Percentiles rank a stretch among this genome's conserved stretches.
Conservation (phyloP, 192 early-diverging fungal genomes). For the Oehlia diaphana region DNA sequence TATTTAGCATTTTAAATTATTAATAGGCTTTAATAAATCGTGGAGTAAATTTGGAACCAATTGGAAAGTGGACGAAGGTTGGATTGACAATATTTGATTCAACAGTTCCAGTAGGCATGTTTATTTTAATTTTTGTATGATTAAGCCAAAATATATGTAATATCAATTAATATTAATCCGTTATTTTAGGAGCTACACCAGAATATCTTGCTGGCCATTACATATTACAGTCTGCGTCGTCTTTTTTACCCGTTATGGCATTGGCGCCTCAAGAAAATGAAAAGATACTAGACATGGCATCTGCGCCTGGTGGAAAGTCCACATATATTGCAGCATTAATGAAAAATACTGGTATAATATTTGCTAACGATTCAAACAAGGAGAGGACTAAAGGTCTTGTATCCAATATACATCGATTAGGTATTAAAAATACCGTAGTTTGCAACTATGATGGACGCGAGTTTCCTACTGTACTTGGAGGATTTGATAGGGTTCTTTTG, state of each 20-base stretch:
- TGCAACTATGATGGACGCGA: conserved; percentile 98
- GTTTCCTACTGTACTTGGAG: conserved; percentile 95
- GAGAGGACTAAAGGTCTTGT: conserved; percentile 89
- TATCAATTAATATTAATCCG: not conserved
- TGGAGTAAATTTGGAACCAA: conserved; percentile 96
- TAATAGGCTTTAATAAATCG: conserved; percentile 80
- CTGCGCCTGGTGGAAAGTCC: conserved; percentile 97
- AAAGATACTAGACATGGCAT: conserved; percentile 94
- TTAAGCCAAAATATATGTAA: not conserved
- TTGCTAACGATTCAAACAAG: conserved; percentile 96
- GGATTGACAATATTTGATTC: conserved; percentile 96
- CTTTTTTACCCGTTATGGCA: conserved; percentile 96
- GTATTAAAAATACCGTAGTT: conserved; percentile 83
- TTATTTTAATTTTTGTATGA: conserved; percentile 1
- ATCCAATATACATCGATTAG: conserved; percentile 89
- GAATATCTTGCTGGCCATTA: conserved; percentile 99
- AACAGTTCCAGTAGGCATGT: conserved; percentile 79
- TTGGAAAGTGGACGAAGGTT: conserved; percentile 98
- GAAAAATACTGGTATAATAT: conserved; percentile 97
- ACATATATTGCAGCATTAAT: conserved; percentile 93
- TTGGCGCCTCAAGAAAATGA: conserved; percentile 95
- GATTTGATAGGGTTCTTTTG: conserved; percentile 94
- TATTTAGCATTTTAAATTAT: not conserved
- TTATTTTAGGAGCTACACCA: conserved; percentile 81
- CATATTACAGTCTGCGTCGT: conserved; percentile 97